Base-by-base conservation (phyloP, 306 rosid species). In the Vigna nakashimae region DNA sequence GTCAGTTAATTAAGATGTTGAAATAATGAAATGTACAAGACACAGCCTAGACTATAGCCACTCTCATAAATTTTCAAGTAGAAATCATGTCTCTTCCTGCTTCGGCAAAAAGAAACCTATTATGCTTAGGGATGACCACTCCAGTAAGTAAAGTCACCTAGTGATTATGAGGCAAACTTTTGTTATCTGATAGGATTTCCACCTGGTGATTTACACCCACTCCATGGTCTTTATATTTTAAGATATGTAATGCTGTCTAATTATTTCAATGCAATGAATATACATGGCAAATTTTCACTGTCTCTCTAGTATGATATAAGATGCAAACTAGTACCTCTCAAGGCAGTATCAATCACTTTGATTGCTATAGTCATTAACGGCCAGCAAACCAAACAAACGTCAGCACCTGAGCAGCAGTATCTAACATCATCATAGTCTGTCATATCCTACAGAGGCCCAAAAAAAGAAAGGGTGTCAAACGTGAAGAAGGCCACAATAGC, bases 351-450 rank as follows among this genome's bases (percentile, higher is more conserved):
- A 12, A 92, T 85, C 80, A 95, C 97, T 90, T 95, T 92, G 86
- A 92, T 86, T 65, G 94, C 93, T 82, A 88, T 79, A 26, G 98
- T 95, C 99, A 95, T 95, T 65, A 95, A 84, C 2, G 97, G 98
- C 99, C 99, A 95, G 84, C 99, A 95, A 55, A 88, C 78, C 88
- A 92, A 82, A 86, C 98, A 95, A 77, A 92, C 91, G 49, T 92
- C 98, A 82, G 99, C 99, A 70, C 99, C 98, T 2, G 96, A 83
- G 83, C 99, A 95, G 87, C 99, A 95, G 88, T 89, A 95, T 73
- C 98, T 90, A 51, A 88, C 90, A 82, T 95, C 98, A 86, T 95
- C 97, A 16, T 95, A 95, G 80, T 92, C 98, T 32, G 96, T 65
- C 77, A 95, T 91, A 87, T 95, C 99, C 98, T 92, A 88, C 70